Evolutionary conservation across 2,329 filamentous ascomycete genomes (phyloP), one percentile per base, ranked within the genome.

Genomic region (Colletotrichum tropicale): DNA sequence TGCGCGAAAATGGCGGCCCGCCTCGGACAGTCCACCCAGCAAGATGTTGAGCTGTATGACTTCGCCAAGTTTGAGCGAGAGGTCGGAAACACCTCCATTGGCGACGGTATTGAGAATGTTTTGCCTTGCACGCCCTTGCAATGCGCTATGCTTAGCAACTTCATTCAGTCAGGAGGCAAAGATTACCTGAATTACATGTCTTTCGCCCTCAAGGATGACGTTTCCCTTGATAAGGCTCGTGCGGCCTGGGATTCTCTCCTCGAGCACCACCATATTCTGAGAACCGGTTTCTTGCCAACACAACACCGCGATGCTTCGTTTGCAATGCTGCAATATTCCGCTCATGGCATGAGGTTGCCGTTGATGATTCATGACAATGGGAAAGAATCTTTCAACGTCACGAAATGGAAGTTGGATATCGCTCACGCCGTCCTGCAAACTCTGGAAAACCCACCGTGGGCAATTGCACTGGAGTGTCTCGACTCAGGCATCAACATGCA

Each of bases 111-210:
- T 2, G 89, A 94, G 77, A 85, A 88, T 2, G 81, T 97, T 6
- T 87, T 94, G 1, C 96, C 96, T 0, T 98, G 95, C 81, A 98
- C 96, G 0, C 88, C 93, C 1, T 87, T 96, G 1, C 96, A 98
- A 80, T 90, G 91, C 65, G 95, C 94, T 1, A 96, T 98, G 90
- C 82, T 98, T 66, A 92, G 92, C 0, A 92, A 95, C 21, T 98
- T 94, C 77, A 81, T 94, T 21, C 89, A 92, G 69, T 95, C 93
- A 0, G 83, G 89, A 1, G 94, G 94, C 0, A 81, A 84, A 4
- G 85, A 94, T 43, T 98, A 98, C 81, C 90, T 98, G 80, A 98
- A 98, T 80, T 91, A 92, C 74, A 85, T 95, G 48, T 86, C 88
- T 24, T 89, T 93, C 80, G 80, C 85, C 21, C 77, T 95, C 4